These are phyloP conservation scores for Avena atlantica DNA, from an alignment of 176 grass and related monocot species.

Conservation along the genomic window DNA sequence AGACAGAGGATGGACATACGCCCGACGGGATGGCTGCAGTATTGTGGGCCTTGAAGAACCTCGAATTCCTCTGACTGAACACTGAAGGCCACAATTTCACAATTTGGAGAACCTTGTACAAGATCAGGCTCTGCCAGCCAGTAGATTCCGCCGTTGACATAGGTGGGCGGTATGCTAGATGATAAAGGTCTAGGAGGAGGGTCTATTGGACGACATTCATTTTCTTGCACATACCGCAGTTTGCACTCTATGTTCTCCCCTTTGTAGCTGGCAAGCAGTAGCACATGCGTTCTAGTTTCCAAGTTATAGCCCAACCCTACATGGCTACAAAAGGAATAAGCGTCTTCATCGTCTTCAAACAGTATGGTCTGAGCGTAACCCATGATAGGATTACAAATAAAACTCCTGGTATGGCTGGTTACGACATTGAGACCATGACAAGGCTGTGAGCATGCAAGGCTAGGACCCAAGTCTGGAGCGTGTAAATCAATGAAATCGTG, in stretches of 20 bases:
- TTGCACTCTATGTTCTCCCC: neutral
- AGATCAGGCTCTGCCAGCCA: neutral
- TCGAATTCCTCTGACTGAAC: neutral
- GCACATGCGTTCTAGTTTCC: conserved; percentile 12
- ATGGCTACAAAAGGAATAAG: conserved; percentile 4
- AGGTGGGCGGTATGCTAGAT: neutral
- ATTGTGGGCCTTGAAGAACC: neutral
- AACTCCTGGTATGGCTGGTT: too few relatives aligned
- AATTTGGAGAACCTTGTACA: neutral
- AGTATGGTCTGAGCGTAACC: neutral
- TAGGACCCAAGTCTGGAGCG: too few relatives aligned
- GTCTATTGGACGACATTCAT: neutral
- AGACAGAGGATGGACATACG: neutral
- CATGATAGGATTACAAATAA: too few relatives aligned
- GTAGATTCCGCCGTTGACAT: neutral
- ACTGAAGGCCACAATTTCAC: neutral
- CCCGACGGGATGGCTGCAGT: neutral
- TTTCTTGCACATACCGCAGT: neutral
- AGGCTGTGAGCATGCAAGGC: too few relatives aligned
- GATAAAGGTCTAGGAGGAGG: neutral
- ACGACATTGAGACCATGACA: too few relatives aligned
- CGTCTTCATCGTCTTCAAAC: neutral
- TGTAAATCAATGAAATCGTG: too few relatives aligned
- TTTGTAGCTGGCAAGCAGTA: neutral
- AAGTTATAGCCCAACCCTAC: conserved; percentile 33